Percentiles rank a stretch among this genome's conserved stretches.
Evolutionary conservation across 2,329 filamentous ascomycete genomes (phyloP).

Genomic region (Talaromyces sp.): DNA sequence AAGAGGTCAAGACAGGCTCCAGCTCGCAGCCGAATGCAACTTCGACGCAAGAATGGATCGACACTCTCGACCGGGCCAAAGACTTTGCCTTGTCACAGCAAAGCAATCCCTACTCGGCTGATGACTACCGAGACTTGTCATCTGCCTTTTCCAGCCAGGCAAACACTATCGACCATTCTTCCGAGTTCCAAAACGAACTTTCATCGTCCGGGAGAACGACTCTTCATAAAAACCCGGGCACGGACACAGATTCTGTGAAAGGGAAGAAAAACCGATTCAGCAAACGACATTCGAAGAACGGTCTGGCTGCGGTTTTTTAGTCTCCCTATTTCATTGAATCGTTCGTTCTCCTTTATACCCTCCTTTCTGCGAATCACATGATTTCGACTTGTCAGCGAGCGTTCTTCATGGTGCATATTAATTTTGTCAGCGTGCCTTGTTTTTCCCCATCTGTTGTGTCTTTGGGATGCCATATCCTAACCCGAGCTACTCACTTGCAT

Average conservation of each 20-base stretch:
- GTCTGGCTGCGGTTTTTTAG: constrained; percentile 82
- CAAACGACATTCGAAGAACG: constrained; percentile 89
- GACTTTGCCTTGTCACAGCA: constrained; percentile 76
- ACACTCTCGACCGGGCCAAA: constrained; percentile 76
- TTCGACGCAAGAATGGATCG: constrained; percentile 86
- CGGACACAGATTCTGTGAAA: constrained; percentile 51
- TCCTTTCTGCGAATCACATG: background rate
- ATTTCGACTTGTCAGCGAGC: constrained; percentile 2
- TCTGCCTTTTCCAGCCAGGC: constrained; percentile 65
- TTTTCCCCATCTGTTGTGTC: background rate
- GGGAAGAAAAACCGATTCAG: constrained; percentile 65
- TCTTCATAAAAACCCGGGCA: constrained; percentile 37
- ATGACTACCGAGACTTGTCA: constrained; percentile 64
- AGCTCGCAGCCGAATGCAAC: constrained; percentile 59
- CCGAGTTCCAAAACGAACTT: constrained; percentile 33
- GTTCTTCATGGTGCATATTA: constrained; percentile 11
- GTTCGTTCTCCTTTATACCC: background rate
- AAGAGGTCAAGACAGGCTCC: constrained; percentile 67
- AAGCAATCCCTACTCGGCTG: constrained; percentile 60
- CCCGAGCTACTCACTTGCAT: background rate
- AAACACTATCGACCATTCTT: constrained; percentile 38
- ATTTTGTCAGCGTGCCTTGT: background rate
- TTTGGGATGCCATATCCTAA: background rate
- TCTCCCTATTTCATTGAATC: background rate
- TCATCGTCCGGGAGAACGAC: constrained; percentile 38